Evolutionary conservation across 2,329 filamentous ascomycete genomes (phyloP).

Genomic region (Chlorencoelia australis): DNA sequence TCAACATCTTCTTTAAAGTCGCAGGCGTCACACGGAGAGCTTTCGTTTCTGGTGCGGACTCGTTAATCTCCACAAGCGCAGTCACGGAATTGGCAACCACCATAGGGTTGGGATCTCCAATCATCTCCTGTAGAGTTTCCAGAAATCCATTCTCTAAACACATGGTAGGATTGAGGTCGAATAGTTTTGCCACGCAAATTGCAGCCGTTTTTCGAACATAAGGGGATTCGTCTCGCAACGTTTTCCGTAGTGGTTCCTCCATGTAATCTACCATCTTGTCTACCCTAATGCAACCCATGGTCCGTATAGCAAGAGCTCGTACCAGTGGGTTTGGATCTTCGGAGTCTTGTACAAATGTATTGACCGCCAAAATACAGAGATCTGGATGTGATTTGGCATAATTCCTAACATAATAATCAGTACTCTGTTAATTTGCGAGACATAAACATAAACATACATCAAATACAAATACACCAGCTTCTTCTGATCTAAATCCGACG

Average conservation of each 20-base stretch:
- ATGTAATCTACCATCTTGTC: conserved; percentile 99
- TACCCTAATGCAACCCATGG: conserved; percentile 96
- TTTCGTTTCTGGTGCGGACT: conserved; percentile 81
- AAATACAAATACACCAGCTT: conserved; percentile 98
- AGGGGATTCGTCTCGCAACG: conserved; percentile 89
- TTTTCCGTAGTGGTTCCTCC: conserved; percentile 95
- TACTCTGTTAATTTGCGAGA: neutral
- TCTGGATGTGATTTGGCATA: conserved; percentile 99
- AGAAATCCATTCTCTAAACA: conserved; percentile 96
- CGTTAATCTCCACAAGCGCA: conserved; percentile 81
- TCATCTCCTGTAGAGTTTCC: conserved; percentile 86
- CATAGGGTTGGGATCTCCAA: conserved; percentile 97
- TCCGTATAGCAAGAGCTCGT: conserved; percentile 86
- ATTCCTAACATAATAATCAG: conserved; percentile 53
- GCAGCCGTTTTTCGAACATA: conserved; percentile 98
- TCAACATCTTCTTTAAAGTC: conserved; percentile 87
- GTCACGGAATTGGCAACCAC: conserved; percentile 97
- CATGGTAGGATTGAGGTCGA: conserved; percentile 84
- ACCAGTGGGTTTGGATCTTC: conserved; percentile 97
- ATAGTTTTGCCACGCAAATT: conserved; percentile 95
- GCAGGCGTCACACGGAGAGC: conserved; percentile 74
- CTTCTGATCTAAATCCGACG: conserved; percentile 90
- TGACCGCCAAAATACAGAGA: conserved; percentile 95
- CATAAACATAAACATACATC: conserved; percentile 48
- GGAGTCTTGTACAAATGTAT: conserved; percentile 97